A percentile compares a stretch with the other conserved stretches of the same genome.
These are phyloP conservation scores for Salix caprea DNA, from an alignment of 345 rosid species.

Conservation along the genomic window DNA sequence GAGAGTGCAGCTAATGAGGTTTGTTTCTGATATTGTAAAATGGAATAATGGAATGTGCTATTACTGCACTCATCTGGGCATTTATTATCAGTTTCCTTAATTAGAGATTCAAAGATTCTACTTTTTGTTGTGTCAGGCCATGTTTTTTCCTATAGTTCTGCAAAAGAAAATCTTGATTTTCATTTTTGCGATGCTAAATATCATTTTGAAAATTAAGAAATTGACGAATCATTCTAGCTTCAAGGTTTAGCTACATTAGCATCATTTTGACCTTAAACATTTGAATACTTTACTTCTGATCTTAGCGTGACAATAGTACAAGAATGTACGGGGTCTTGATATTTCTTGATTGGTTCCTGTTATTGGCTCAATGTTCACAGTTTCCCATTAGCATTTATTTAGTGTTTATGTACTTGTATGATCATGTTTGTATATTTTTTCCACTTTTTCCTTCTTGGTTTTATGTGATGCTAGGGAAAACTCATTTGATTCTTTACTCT, in stretches of 20 bases:
- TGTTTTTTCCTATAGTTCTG: neutral
- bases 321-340: neutral
- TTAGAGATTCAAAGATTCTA: neutral
- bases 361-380: neutral
- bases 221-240: neutral
- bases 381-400: neutral
- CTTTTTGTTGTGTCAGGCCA: neutral
- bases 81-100: neutral
- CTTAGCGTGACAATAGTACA: neutral
- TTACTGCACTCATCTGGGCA: neutral
- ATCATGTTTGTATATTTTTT: neutral
- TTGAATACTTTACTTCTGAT: neutral
- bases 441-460: neutral
- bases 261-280: neutral
- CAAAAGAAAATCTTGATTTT: neutral
- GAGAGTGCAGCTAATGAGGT: conserved; percentile 86
- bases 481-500: neutral
- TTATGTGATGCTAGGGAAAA: neutral
- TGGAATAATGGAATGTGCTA: neutral
- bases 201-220: neutral
- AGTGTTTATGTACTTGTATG: neutral
- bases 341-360: neutral
- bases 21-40: conserved; percentile 9
- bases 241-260: neutral
- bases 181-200: neutral